Percentiles rank a stretch among this genome's conserved stretches.
phyloP scores from a whole-genome alignment of 768 basidiomycete genomes.

The Boletus speciosus region DNA sequence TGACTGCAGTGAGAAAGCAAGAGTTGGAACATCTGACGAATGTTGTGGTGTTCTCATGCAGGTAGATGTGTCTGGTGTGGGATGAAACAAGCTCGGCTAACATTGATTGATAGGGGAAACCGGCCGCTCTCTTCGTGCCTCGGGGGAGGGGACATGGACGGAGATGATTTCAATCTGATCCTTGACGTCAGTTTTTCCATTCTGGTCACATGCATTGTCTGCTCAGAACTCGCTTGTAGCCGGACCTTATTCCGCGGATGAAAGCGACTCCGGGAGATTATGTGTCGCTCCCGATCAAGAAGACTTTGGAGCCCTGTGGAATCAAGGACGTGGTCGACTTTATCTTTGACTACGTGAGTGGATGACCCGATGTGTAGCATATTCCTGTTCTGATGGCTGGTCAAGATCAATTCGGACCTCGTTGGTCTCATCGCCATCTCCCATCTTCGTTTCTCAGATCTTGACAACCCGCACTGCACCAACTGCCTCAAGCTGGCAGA shows the following conservation, averaged over 20 bases:
- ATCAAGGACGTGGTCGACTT: slow-evolving; percentile 46
- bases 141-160: slow-evolving; percentile 54
- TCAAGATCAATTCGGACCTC: slow-evolving; percentile 37
- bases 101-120: slow-evolving; percentile 31
- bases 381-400: background rate
- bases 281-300: slow-evolving; percentile 32
- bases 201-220: slow-evolving; percentile 5
- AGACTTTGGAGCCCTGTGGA: slow-evolving; percentile 30
- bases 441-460: slow-evolving; percentile 45
- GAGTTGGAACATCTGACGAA: slow-evolving; percentile 41
- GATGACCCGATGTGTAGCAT: background rate
- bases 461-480: slow-evolving; percentile 29
- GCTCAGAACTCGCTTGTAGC: slow-evolving; percentile 17
- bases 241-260: slow-evolving; percentile 27
- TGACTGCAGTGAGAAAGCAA: slow-evolving; percentile 40
- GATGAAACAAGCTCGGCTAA: slow-evolving; percentile 2
- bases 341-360: slow-evolving; percentile 45
- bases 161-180: slow-evolving; percentile 50
- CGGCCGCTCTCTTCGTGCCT: slow-evolving; percentile 45
- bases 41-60: slow-evolving; percentile 50
- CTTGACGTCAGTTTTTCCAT: slow-evolving; percentile 33
- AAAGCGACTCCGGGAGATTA: slow-evolving; percentile 39
- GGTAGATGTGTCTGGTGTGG: slow-evolving; percentile 20
- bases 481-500: slow-evolving; percentile 43
- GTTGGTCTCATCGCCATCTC: slow-evolving; percentile 41